Percentiles rank a stretch among this genome's conserved stretches.
Conservation (phyloP, 2,329 filamentous ascomycete species). For the Arachnomyces sp. region DNA sequence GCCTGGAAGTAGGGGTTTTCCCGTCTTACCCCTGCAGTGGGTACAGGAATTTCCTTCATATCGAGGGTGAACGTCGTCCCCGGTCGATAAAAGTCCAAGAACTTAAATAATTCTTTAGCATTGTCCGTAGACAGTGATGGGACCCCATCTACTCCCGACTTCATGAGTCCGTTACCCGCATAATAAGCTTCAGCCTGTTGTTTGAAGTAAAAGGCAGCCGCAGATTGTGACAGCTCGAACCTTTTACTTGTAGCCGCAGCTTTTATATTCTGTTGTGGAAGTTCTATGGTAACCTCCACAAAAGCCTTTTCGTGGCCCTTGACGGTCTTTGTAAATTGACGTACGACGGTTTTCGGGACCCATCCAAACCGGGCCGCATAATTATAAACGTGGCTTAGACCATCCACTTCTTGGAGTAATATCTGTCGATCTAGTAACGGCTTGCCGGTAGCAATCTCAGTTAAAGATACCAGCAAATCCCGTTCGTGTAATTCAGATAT, state of each 20-base stretch:
- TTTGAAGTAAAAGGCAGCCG: conserved; percentile 34
- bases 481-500: too few species aligned
- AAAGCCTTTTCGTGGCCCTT: conserved; percentile 6
- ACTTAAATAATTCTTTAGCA: not conserved
- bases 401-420: too few species aligned
- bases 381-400: conserved; percentile 30
- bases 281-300: conserved; percentile 23
- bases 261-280: conserved; percentile 29
- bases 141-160: not conserved
- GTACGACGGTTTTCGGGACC: conserved; percentile 20
- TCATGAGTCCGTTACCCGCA: not conserved
- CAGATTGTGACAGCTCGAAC: conserved; percentile 24
- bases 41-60: not conserved
- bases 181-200: conserved; percentile 8
- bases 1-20: not conserved
- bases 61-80: not conserved
- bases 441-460: too few species aligned
- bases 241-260: conserved; percentile 21
- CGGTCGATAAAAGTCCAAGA: not conserved
- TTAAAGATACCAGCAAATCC: too few species aligned
- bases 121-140: not conserved
- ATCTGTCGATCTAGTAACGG: too few species aligned
- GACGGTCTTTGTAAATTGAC: conserved; percentile 1
- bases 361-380: conserved; percentile 34
- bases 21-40: too few species aligned